Base-by-base conservation (phyloP, 352 stramenopile species). In the Globisporangium alternatum region DNA sequence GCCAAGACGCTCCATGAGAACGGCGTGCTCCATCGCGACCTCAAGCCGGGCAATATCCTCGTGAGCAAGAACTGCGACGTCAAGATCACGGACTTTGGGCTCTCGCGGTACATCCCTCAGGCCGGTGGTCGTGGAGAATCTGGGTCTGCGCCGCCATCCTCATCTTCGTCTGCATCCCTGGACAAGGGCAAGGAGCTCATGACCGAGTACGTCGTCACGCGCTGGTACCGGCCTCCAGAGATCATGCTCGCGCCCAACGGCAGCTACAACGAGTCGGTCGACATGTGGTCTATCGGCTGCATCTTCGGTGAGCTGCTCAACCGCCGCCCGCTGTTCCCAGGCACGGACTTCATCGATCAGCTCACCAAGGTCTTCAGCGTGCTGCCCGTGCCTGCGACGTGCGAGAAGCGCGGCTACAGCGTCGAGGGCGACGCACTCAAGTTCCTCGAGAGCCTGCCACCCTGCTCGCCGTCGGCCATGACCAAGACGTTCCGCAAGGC, bases 231-330 rank as follows among this genome's bases (percentile, higher is more conserved):
- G 0, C 78, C 82, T 8, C 88, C 88, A 21, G 88, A 96, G 76
- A 90, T 96, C 56, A 90, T 95, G 80, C 61, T 96, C 30, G 79
- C 86, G n/a, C 83, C 86, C 28, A 91, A 89, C 22, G 83, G 83
- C 5, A 68, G 72, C 1, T 93, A 93, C 77, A 87, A 80, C 56
- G 80, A 93, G 43, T 81, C 86, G 21, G 78, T 93, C 47, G 86
- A 95, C 60, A 93, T 95, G 85, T 93, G 86, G 86, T 93, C 83
- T 1, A 89, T 95, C 39, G 86, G 86, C 25, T 95, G 86, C 70
- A 99, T 99, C 66, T 91, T 99, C 45, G 97, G 95, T 3, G 96
- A 97, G 66, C 70, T 97, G 55, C 74, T 97, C 1, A 88, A 90
- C 55, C 81, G 86, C 22, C 76, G 84, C 28, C 86, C 86, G 33